Conservation (phyloP, 2,329 filamentous ascomycete species). For the Cladosporium sp. region DNA sequence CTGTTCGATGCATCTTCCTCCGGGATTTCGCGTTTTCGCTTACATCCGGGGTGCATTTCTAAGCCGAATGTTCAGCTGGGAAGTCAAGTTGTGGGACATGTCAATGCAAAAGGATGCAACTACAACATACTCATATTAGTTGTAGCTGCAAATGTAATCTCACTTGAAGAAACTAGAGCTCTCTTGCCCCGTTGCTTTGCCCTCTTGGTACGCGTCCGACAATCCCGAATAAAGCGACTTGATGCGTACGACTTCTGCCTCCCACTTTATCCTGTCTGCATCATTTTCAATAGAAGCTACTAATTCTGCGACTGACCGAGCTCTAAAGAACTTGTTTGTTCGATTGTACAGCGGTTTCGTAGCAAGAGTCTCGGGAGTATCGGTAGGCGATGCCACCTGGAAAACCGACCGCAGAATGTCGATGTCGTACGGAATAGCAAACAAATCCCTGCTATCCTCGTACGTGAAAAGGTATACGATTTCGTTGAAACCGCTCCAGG, state of each 20-base stretch:
- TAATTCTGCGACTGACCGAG: neutral
- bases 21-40: neutral
- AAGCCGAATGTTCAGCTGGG: neutral
- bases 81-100: neutral
- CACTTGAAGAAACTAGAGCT: neutral
- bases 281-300: neutral
- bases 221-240: neutral
- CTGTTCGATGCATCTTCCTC: neutral
- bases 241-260: neutral
- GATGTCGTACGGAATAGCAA: neutral
- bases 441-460: neutral
- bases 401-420: neutral
- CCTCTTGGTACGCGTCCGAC: neutral
- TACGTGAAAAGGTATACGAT: neutral
- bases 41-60: conserved; percentile 4
- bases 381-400: neutral
- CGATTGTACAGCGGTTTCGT: neutral
- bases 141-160: neutral
- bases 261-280: neutral
- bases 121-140: neutral
- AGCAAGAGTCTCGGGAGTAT: neutral
- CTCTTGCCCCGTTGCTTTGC: neutral
- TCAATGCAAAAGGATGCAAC: neutral
- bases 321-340: neutral
- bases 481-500: neutral